Evolutionary conservation across 2,329 filamentous ascomycete genomes (phyloP).

Genomic region (Sporothrix humicola): DNA sequence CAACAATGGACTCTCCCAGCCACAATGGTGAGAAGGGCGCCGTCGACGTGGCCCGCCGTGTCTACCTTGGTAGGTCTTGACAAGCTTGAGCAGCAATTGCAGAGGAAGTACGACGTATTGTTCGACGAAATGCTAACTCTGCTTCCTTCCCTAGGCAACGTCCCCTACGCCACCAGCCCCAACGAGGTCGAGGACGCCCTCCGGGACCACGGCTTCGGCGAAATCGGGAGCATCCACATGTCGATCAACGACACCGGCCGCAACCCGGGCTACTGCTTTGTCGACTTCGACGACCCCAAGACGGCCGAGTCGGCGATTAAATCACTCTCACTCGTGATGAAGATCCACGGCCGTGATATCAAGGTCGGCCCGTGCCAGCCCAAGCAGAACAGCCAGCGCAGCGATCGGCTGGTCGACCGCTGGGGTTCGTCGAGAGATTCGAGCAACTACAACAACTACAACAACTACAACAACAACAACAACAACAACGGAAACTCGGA

Average conservation of each 20-base stretch:
- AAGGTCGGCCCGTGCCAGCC: slow-evolving; percentile 69
- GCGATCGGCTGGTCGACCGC: slow-evolving; percentile 35
- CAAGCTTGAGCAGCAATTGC: no score
- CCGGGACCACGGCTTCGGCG: slow-evolving; percentile 44
- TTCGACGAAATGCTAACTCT: not conserved
- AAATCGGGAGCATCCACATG: slow-evolving; percentile 66
- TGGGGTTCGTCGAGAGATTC: slow-evolving; percentile 36
- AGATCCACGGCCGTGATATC: slow-evolving; percentile 58
- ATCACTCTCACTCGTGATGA: no score
- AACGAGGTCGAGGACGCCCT: slow-evolving; percentile 48
- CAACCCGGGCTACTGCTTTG: slow-evolving; percentile 77
- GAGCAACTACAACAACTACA: slow-evolving; percentile 33
- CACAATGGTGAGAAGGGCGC: slow-evolving; percentile 28
- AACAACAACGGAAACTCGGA: slow-evolving; percentile 18
- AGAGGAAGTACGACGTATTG: no score
- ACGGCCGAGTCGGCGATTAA: slow-evolving; percentile 62
- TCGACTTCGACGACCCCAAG: slow-evolving; percentile 65
- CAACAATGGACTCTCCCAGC: slow-evolving; percentile 31
- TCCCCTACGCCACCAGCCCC: slow-evolving; percentile 59
- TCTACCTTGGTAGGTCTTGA: slow-evolving; percentile 32
- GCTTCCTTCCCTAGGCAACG: slow-evolving; percentile 59
- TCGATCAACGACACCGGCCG: slow-evolving; percentile 70
- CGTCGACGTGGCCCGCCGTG: slow-evolving; percentile 35
- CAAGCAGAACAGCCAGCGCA: slow-evolving; percentile 46
- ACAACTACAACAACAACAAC: slow-evolving; percentile 32